phyloP scores from a whole-genome alignment of 495 filamentous ascomycete genomes.

The Aspergillus diversus region DNA sequence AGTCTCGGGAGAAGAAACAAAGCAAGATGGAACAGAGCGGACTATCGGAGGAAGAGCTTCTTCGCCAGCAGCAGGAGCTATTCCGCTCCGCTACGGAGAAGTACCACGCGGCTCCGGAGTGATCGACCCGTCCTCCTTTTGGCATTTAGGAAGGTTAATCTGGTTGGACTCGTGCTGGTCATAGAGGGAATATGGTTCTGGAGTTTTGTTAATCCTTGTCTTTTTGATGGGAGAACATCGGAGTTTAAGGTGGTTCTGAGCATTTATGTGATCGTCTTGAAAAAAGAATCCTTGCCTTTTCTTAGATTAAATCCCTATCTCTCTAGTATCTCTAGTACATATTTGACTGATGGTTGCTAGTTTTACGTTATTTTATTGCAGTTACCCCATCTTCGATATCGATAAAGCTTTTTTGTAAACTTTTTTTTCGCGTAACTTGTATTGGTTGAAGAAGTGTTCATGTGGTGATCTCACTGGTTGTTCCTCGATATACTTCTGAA shows the following conservation, averaged over 20 bases:
- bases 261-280: not conserved
- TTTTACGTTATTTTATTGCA: no score
- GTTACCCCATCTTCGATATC: no score
- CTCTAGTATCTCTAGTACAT: not conserved
- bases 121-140: conserved; percentile 9
- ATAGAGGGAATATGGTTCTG: conserved; percentile 38
- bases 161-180: conserved; percentile 40
- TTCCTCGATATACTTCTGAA: no score
- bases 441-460: no score
- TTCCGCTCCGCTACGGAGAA: conserved; percentile 82
- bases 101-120: conserved; percentile 61
- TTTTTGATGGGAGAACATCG: conserved; percentile 21
- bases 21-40: conserved; percentile 96
- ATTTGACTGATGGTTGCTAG: not conserved
- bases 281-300: not conserved
- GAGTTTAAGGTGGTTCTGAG: conserved; percentile 22
- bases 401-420: no score
- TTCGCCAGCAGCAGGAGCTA: conserved; percentile 86
- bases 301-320: not conserved
- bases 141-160: conserved; percentile 7
- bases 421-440: no score
- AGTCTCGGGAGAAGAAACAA: conserved; percentile 95
- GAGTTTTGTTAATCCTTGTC: conserved; percentile 28
- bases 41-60: conserved; percentile 83
- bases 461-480: no score